A percentile compares a stretch with the other conserved stretches of the same genome.
Conservation (phyloP, 2,329 filamentous ascomycete species). For the Paracoccidioides brasiliensis region DNA sequence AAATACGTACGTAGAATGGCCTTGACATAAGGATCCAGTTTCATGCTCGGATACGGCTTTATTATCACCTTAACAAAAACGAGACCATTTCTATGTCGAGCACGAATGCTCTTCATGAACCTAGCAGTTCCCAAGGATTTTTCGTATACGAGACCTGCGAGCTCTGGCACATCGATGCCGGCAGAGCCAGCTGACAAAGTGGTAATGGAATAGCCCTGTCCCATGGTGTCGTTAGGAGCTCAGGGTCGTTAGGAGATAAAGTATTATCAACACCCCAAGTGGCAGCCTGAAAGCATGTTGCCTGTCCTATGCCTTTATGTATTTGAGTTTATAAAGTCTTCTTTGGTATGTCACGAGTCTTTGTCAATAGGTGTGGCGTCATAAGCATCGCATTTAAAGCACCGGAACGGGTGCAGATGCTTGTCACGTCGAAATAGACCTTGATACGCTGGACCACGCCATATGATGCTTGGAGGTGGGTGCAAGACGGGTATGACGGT, state of each 20-base stretch:
- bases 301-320: not conserved
- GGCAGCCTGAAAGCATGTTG: not conserved
- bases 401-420: not conserved
- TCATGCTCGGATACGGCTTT: conserved; percentile 75
- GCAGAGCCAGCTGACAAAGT: conserved; percentile 84
- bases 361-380: not conserved
- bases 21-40: conserved; percentile 65
- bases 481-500: not conserved
- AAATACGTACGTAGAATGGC: conserved; percentile 54
- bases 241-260: not conserved
- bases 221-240: conserved; percentile 47
- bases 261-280: not conserved
- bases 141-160: conserved; percentile 83
- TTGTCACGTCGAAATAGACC: not conserved
- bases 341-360: not conserved
- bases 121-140: conserved; percentile 80
- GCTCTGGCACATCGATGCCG: conserved; percentile 85
- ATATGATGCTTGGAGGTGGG: not conserved
- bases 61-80: conserved; percentile 90
- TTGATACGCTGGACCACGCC: not conserved
- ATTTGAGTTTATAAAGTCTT: not conserved
- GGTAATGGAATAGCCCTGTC: conserved; percentile 89
- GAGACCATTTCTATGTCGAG: conserved; percentile 76
- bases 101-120: conserved; percentile 94
- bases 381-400: not conserved